A percentile compares a stretch with the other conserved stretches of the same genome.
These are phyloP conservation scores for Penicilliopsis zonata DNA, from an alignment of 495 filamentous ascomycete genomes.

Conservation along the genomic window DNA sequence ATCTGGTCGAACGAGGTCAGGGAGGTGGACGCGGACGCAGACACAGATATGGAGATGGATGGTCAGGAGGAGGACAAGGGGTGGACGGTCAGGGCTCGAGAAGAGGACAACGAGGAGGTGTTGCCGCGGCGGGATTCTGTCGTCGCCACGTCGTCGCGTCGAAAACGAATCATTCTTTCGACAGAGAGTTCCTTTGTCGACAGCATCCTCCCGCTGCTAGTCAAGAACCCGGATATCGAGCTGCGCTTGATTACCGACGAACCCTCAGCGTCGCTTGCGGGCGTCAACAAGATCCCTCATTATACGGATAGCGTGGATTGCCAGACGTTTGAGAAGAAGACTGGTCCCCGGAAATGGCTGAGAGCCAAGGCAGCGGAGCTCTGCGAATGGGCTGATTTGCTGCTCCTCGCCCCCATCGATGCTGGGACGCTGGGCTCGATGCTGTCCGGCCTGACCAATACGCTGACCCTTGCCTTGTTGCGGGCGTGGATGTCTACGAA, in stretches of 20 bases:
- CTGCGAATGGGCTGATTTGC: constrained; percentile 77
- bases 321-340: constrained; percentile 35
- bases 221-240: constrained; percentile 29
- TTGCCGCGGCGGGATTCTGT: constrained; percentile 3
- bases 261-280: constrained; percentile 29
- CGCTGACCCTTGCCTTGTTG: constrained; percentile 58
- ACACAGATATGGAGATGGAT: too few relatives aligned
- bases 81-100: too few relatives aligned
- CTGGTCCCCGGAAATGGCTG: constrained; percentile 32
- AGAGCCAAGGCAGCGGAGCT: constrained; percentile 53
- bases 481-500: constrained; percentile 77
- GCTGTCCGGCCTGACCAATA: constrained; percentile 67
- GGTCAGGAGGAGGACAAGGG: too few relatives aligned
- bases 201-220: constrained; percentile 25
- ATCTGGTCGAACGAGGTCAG: too few relatives aligned
- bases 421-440: constrained; percentile 72
- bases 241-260: constrained; percentile 36
- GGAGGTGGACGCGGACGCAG: too few relatives aligned
- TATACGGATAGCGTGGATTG: constrained; percentile 37
- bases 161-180: constrained; percentile 30
- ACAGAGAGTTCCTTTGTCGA: constrained; percentile 34
- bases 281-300: constrained; percentile 32
- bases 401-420: constrained; percentile 73
- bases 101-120: not conserved
- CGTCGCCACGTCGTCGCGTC: constrained; percentile 9